Evolutionary conservation across 2,329 filamentous ascomycete genomes (phyloP), one percentile per base, ranked within the genome.

Genomic region (Aspergillus viridinutans): DNA sequence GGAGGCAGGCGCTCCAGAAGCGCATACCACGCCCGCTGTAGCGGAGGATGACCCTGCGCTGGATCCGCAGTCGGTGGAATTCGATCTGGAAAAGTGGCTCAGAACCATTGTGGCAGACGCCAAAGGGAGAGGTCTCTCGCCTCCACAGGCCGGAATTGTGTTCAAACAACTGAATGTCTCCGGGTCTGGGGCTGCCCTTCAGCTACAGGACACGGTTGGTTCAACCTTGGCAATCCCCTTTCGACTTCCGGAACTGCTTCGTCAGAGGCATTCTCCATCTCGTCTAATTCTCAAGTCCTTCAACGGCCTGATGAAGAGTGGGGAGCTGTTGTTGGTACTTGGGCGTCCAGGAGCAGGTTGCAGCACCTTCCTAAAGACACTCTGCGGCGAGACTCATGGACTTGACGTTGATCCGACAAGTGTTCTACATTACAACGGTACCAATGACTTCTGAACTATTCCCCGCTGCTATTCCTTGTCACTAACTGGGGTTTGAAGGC

Each of bases 331-430:
- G 54, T 69, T 82, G 9, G 80, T 83, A 0, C 72, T 83, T 0
- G 80, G 80, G 1, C 75, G 72, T 14, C 75, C 75, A 2, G 75
- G 76, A 12, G 66, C 70, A 8, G 74, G 74, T 50, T 95, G 90
- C 74, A 90, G 88, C 43, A 94, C 90, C 1, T 85, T 94, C 60
- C 79, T 95, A 57, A 94, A 94, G 79, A 90, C 90, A 0, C 82
- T 94, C 62, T 84, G 89, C 10, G 90, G 90, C 60, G 90, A 94
- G 74, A 89, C 88, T 26, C 87, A 92, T 63, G 90, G 90, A 43
- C 86, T 93, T 66, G 83, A 83, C 58, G 79, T 93, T 23, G 87
- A 90, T 51, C 74, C 86, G 2, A 74, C 78, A 5, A 87, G 88
- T 0, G 84, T 88, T 55, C 84, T 94, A 69, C 92, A 94, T 76